A percentile compares a stretch with the other conserved stretches of the same genome.
Evolutionary conservation across 768 basidiomycete genomes (phyloP).

Genomic region (Boletus eberwhitei): DNA sequence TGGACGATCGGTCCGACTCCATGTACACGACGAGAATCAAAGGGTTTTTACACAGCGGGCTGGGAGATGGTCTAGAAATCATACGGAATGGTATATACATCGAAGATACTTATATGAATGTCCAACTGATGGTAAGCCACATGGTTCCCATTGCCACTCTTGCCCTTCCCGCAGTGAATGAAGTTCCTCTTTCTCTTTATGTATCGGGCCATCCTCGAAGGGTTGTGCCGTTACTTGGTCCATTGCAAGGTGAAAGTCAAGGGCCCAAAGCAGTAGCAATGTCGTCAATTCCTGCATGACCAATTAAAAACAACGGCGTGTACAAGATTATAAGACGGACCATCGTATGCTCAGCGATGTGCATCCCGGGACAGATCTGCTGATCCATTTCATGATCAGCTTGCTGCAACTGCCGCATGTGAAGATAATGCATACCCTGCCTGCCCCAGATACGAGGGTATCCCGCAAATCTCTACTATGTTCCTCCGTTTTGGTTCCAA

Average conservation of each 20-base stretch:
- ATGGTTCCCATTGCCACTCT: background rate
- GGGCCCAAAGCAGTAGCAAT: conserved; percentile 4
- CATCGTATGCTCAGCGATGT: conserved; percentile 4
- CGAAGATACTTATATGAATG: background rate
- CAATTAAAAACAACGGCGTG: background rate
- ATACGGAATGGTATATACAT: background rate
- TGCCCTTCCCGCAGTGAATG: background rate
- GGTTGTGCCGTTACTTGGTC: background rate
- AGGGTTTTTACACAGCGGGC: background rate
- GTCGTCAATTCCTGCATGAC: background rate
- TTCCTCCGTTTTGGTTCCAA: conserved; percentile 3
- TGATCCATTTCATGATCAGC: background rate
- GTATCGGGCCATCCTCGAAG: background rate
- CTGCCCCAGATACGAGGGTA: conserved; percentile 1
- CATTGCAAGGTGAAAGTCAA: background rate
- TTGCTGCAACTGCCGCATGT: background rate
- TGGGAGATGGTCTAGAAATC: background rate
- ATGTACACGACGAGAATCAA: too few relatives aligned
- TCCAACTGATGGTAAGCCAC: background rate
- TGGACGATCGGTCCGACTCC: background rate
- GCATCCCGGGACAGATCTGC: conserved; percentile 5
- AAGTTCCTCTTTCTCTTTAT: background rate
- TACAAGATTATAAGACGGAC: background rate
- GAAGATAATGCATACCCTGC: background rate
- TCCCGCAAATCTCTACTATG: conserved; percentile 1